These are phyloP conservation scores for Beta lomatogona DNA, from an alignment of 179 eudicot genomes.

Conservation along the genomic window DNA sequence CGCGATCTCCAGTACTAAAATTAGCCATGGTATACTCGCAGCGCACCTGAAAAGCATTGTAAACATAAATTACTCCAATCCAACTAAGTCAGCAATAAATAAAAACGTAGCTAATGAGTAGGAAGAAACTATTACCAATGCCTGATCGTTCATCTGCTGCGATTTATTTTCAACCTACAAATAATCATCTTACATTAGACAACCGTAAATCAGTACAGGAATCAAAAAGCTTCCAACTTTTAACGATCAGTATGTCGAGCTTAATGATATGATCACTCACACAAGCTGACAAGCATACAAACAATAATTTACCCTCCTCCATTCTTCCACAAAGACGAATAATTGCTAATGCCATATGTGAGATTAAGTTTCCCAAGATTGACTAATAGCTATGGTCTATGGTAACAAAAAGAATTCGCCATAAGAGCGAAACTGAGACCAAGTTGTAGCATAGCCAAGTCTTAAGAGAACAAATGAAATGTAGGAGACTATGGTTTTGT, in stretches of 20 bases:
- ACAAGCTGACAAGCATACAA: neutral
- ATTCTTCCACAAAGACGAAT: too few relatives aligned
- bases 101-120: constrained; percentile 6
- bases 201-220: neutral
- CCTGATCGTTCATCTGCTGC: constrained; percentile 68
- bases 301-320: too few relatives aligned
- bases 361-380: too few relatives aligned
- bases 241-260: neutral
- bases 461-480: too few relatives aligned
- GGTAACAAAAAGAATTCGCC: too few relatives aligned
- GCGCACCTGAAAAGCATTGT: constrained; percentile 54
- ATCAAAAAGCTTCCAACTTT: neutral
- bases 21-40: constrained; percentile 98
- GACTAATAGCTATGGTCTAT: too few relatives aligned
- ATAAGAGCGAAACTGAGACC: too few relatives aligned
- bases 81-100: neutral
- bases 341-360: neutral
- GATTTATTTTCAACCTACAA: constrained; percentile 79
- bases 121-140: constrained; percentile 60
- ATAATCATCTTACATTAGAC: constrained; percentile 6
- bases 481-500: too few relatives aligned
- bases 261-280: neutral
- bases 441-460: too few relatives aligned
- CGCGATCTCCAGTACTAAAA: constrained; percentile 95
- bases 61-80: neutral